Evolutionary conservation across 345 rosid genomes (phyloP).

Genomic region (Arabidopsis arenosa): DNA sequence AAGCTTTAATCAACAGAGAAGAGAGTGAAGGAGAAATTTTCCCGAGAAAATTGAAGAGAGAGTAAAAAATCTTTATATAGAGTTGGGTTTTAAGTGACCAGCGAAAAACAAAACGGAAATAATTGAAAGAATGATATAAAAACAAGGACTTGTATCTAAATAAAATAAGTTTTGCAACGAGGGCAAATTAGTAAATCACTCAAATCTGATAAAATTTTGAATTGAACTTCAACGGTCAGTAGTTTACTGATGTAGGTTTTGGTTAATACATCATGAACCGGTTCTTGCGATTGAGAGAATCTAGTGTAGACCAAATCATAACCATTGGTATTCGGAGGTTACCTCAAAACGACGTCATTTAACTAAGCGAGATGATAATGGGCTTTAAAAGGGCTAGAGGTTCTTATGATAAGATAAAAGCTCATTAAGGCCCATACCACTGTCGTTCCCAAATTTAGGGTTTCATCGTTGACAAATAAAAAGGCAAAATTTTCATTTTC

Average conservation of each 20-base stretch:
- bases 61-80: background rate
- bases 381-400: background rate
- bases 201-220: background rate
- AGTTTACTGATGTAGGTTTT: background rate
- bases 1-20: background rate
- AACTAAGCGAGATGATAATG: background rate
- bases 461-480: slow-evolving; percentile 3
- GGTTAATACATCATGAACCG: background rate
- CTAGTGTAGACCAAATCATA: background rate
- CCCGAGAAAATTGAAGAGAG: slow-evolving; percentile 8
- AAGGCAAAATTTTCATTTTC: background rate
- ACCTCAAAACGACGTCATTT: background rate
- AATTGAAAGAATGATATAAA: background rate
- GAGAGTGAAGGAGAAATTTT: background rate
- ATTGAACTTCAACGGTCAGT: background rate
- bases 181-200: background rate
- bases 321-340: no score
- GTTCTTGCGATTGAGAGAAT: background rate
- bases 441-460: slow-evolving; percentile 30
- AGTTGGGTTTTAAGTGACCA: background rate
- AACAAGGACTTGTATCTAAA: background rate
- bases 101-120: background rate
- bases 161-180: background rate
- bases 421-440: slow-evolving; percentile 17
- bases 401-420: background rate